phyloP scores from a whole-genome alignment of 805 yeast genomes.

The Helenozyma baotianmanensis region DNA sequence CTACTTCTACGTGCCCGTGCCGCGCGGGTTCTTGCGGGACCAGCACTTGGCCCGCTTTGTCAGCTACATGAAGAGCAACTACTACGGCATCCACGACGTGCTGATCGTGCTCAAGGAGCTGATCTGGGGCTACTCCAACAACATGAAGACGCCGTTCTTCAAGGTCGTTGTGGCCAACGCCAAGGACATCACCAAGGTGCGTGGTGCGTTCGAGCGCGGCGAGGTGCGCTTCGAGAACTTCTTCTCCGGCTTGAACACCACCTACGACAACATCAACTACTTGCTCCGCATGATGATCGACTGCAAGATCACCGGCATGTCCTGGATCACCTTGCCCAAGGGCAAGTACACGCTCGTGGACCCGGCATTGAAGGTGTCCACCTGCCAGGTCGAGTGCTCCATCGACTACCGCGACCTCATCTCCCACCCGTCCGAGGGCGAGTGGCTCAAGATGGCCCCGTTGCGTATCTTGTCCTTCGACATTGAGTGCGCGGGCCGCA shows the following conservation, averaged over 20 bases:
- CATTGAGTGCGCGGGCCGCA: conserved; percentile 97
- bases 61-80: conserved; percentile 42
- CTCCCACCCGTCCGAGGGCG: conserved; percentile 86
- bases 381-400: conserved; percentile 80
- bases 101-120: conserved; percentile 73
- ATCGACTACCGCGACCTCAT: conserved; percentile 65
- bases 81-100: conserved; percentile 57
- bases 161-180: conserved; percentile 68
- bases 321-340: conserved; percentile 88
- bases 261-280: conserved; percentile 89
- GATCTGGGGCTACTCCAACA: conserved; percentile 91
- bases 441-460: conserved; percentile 92
- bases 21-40: conserved; percentile 61
- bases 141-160: conserved; percentile 70
- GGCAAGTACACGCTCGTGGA: conserved; percentile 56
- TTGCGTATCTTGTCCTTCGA: conserved; percentile 90
- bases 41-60: conserved; percentile 48
- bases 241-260: conserved; percentile 54
- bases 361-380: conserved; percentile 46
- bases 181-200: conserved; percentile 57
- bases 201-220: conserved; percentile 83
- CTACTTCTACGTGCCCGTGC: conserved; percentile 89
- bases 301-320: conserved; percentile 90
- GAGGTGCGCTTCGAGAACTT: conserved; percentile 60
- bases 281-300: conserved; percentile 86